Base-by-base conservation (phyloP, 1,284 basidiomycete species). In the Vanrija sp. region DNA sequence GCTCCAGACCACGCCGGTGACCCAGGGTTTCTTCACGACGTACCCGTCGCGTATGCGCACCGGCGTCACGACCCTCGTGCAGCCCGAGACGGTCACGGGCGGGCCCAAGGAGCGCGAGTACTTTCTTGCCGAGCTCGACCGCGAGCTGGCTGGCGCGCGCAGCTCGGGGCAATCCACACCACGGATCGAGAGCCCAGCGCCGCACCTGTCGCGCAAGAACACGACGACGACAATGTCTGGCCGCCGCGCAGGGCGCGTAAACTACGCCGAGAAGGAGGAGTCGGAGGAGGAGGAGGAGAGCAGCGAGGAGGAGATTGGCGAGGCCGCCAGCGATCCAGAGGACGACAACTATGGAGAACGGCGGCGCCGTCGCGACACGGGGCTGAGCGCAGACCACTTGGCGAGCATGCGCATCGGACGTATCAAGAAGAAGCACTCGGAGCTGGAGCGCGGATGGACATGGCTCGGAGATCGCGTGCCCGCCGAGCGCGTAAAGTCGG, bases 21-120 rank as follows among this genome's bases (percentile, higher is more conserved):
- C 56, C 0, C 95, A 98, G 72, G 92, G 88, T 0, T 75, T 85
- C 19, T 82, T 85, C 59, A 87, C 89, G 1, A 89, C 90, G 1
- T 98, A 96, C 73, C 80, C 92, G 0, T 89, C 93, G 6, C 84
- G 94, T n/a, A 78, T 98, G 51, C 85, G 89, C n/a, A 94, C 93
- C 0, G 95, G 95, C 23, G 83, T 87, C 6, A 89, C 90, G 1
- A 84, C 89, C 3, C 83, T 98, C 57, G 83, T 98, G 75, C 95
- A 98, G 69, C 93, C 94, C n/a, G 84, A 92, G 61, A 69, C 68
- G 22, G 63, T 73, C 49, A 67, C 70, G 22, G 71, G 74, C 38
- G 71, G 72, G 14, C 67, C 72, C 59, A 86, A 59, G 54, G 78
- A 68, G 61, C 56, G 72, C 36, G 67, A 72, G 47, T 62, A 56